These are phyloP conservation scores for Phytophthora pseudosyringae DNA, from an alignment of 352 stramenopile genomes.

Conservation along the genomic window DNA sequence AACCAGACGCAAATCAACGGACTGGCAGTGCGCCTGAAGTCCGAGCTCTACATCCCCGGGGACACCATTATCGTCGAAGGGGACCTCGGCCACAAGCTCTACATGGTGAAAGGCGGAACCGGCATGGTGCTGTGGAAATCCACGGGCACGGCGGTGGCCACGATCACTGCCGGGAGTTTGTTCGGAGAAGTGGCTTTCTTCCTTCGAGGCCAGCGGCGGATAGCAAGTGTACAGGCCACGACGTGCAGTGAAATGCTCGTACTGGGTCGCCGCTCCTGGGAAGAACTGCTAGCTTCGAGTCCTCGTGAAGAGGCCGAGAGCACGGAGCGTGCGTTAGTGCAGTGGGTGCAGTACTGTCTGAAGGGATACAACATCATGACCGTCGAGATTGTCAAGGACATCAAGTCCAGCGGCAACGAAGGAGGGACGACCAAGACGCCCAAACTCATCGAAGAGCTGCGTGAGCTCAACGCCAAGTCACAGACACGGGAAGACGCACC, in stretches of 20 bases:
- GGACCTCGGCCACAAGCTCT: constrained; percentile 71
- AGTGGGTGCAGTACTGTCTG: constrained; percentile 69
- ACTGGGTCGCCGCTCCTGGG: constrained; percentile 57
- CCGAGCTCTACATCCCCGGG: constrained; percentile 75
- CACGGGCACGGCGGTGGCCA: constrained; percentile 66
- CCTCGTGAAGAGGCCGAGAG: constrained; percentile 44
- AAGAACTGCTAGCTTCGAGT: constrained; percentile 54
- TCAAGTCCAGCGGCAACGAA: constrained; percentile 46
- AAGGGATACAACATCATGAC: constrained; percentile 80
- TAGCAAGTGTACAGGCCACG: constrained; percentile 69
- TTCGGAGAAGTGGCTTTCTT: constrained; percentile 86
- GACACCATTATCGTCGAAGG: constrained; percentile 77
- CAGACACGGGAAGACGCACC: neutral
- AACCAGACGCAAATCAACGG: constrained; percentile 60
- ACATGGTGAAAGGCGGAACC: constrained; percentile 70
- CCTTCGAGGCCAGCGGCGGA: constrained; percentile 58
- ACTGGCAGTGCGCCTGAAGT: constrained; percentile 64
- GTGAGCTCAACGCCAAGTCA: constrained; percentile 24
- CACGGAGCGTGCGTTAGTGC: constrained; percentile 47
- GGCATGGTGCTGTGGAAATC: constrained; percentile 75
- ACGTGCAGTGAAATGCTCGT: constrained; percentile 69
- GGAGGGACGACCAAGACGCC: constrained; percentile 19
- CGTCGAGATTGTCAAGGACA: constrained; percentile 75
- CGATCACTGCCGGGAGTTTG: constrained; percentile 57
- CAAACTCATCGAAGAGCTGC: constrained; percentile 48